Percentiles rank a stretch among this genome's conserved stretches.
These are phyloP conservation scores for Phytophthora sp. DNA, from an alignment of 352 stramenopile species.

Conservation along the genomic window DNA sequence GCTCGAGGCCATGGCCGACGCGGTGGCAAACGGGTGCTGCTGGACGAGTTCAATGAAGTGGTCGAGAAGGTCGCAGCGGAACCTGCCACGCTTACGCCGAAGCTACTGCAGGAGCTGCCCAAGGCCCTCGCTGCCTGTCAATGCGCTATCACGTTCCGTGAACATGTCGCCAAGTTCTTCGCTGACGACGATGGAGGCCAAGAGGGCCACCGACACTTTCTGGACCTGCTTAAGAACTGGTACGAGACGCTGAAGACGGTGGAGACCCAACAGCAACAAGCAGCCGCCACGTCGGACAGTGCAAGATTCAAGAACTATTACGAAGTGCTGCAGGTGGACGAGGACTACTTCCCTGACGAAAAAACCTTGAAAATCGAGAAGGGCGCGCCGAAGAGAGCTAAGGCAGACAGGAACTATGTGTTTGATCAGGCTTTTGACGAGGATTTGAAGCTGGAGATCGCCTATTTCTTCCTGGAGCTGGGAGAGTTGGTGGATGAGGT, in stretches of 20 bases:
- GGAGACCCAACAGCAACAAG: not conserved
- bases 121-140: constrained; percentile 32
- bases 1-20: constrained; percentile 4
- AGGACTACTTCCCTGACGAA: constrained; percentile 29
- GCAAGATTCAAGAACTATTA: constrained; percentile 35
- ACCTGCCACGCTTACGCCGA: constrained; percentile 17
- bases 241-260: constrained; percentile 7
- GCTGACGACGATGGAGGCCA: constrained; percentile 4
- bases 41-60: constrained; percentile 3
- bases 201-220: constrained; percentile 18
- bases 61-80: constrained; percentile 16
- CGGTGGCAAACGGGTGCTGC: constrained; percentile 1
- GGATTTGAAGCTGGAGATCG: constrained; percentile 21
- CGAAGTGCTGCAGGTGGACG: constrained; percentile 30
- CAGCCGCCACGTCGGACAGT: not conserved
- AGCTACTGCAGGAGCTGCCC: constrained; percentile 23
- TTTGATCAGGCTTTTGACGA: constrained; percentile 20
- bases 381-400: not conserved
- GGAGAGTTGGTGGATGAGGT: constrained; percentile 35
- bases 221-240: constrained; percentile 19
- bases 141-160: constrained; percentile 25
- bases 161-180: constrained; percentile 31
- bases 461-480: constrained; percentile 41
- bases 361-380: not conserved
- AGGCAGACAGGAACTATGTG: constrained; percentile 12